Evolutionary conservation across 768 basidiomycete genomes (phyloP), one percentile per base, ranked within the genome.

Genomic region (Tricholoma furcatifolium): DNA sequence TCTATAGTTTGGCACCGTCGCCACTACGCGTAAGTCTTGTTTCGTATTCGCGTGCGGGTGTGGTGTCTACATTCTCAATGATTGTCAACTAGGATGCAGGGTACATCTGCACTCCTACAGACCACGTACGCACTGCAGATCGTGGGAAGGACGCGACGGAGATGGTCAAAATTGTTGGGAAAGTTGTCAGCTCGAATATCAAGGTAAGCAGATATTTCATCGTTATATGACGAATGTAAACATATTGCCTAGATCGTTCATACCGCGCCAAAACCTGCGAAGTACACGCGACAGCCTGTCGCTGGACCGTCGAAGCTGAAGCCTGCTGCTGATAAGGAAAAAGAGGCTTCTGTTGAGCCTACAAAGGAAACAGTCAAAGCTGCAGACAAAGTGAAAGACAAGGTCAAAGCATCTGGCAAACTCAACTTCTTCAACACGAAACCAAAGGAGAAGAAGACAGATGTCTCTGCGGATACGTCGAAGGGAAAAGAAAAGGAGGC

Each of bases 1-100:
- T 93, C 8, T 92, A 93, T 65, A 82, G 87, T 61, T 63, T 93
- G 27, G 83, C 89, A 0, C 84, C 88, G 1, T 79, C 83, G 1
- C 78, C 74, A 4, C 64, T 91, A 35, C 74, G 72, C 21, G 88
- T 84, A 63, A 49, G 84, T n/a, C 20, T 11, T 12, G 23, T 32
- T 27, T 55, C 15, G 40, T 51, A n/a, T 53, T 40, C 14, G 53
- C 47, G 34, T 49, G 43, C 40, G 17, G 47, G 1, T 41, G 34
- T 23, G 41, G 56, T 14, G 32, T 18, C 44, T 14, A 18, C 35
- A 38, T 18, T 27, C 46, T 27, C 51, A 12, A 23, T 38, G 39
- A 7, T 34, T 46, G 23, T 35, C 11, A 10, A 49, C 18, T 57
- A 82, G 80, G 81, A 82, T 56, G 70, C 74, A 2, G 75, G 69